Conservation (phyloP, 495 filamentous ascomycete genomes). For the Rhypophila decipiens region DNA sequence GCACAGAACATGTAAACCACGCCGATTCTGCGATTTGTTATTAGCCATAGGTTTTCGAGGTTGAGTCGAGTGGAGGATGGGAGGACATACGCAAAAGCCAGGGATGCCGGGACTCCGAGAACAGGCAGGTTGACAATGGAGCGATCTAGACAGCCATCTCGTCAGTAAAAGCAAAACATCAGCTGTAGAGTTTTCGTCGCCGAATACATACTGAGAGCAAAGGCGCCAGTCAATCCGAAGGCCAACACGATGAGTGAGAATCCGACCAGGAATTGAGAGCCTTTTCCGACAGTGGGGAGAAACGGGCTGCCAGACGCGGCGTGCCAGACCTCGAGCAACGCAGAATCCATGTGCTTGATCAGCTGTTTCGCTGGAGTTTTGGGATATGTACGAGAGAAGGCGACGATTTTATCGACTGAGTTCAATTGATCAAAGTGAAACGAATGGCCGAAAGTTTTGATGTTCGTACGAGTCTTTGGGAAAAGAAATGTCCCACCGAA, state of each 20-base stretch:
- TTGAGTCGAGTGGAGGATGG: background rate
- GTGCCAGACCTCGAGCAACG: constrained; percentile 84
- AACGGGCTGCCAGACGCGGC: constrained; percentile 79
- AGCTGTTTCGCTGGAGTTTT: background rate
- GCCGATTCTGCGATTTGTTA: constrained; percentile 61
- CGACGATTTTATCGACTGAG: too few species aligned
- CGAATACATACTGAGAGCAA: constrained; percentile 81
- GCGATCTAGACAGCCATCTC: constrained; percentile 60
- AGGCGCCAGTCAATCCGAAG: constrained; percentile 60
- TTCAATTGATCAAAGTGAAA: background rate
- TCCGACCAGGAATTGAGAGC: constrained; percentile 74
- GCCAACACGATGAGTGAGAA: constrained; percentile 69
- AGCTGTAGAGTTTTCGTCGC: too few species aligned
- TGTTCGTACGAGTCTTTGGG: too few species aligned
- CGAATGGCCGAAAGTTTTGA: constrained; percentile 1
- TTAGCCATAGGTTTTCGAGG: background rate
- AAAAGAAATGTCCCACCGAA: too few species aligned
- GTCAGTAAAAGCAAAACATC: constrained; percentile 3
- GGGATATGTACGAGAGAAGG: background rate
- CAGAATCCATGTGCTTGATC: constrained; percentile 52
- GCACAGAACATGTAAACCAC: constrained; percentile 98
- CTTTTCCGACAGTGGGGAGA: constrained; percentile 72
- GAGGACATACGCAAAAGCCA: constrained; percentile 75
- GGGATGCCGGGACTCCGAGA: constrained; percentile 80
- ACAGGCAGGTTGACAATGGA: constrained; percentile 70